Evolutionary conservation across 768 basidiomycete genomes (phyloP).

Genomic region (Rhizopogon salebrosus): DNA sequence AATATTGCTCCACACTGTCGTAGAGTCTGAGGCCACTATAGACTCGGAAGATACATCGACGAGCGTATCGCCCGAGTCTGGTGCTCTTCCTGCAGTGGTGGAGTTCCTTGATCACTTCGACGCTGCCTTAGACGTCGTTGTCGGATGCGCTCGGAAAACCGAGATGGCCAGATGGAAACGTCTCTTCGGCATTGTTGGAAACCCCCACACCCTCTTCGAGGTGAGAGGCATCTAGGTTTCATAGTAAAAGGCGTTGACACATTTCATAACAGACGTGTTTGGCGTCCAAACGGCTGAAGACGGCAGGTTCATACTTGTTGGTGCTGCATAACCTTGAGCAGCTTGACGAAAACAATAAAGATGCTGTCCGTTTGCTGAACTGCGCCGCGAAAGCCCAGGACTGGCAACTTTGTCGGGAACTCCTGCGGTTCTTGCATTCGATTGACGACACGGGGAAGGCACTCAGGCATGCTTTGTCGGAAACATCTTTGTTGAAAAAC

Average conservation of each 20-base stretch:
- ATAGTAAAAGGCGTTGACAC: not conserved
- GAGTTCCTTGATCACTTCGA: conserved; percentile 96
- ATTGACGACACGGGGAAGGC: conserved; percentile 83
- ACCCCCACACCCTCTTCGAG: conserved; percentile 88
- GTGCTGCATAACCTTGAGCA: conserved; percentile 93
- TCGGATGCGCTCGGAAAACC: conserved; percentile 93
- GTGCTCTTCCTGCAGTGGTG: conserved; percentile 60
- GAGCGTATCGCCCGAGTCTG: not conserved
- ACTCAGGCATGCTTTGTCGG: conserved; percentile 54
- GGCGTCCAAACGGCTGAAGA: conserved; percentile 65
- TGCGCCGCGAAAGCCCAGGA: conserved; percentile 74
- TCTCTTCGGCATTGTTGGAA: conserved; percentile 86
- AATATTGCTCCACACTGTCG: conserved; percentile 87
- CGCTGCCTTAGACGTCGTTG: conserved; percentile 85
- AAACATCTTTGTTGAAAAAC: conserved; percentile 34
- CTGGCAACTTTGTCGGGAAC: conserved; percentile 88
- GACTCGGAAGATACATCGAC: conserved; percentile 26
- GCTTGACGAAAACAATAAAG: conserved; percentile 67
- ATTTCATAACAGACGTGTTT: conserved; percentile 61
- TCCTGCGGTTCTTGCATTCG: conserved; percentile 87
- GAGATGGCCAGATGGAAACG: conserved; percentile 88
- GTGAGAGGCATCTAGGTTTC: conserved; percentile 35
- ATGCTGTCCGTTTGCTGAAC: conserved; percentile 76
- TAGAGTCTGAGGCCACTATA: conserved; percentile 70
- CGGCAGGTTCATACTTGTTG: conserved; percentile 88